Conservation (phyloP, 2,329 filamentous ascomycete genomes). For the Penicillium sclerotiorum region DNA sequence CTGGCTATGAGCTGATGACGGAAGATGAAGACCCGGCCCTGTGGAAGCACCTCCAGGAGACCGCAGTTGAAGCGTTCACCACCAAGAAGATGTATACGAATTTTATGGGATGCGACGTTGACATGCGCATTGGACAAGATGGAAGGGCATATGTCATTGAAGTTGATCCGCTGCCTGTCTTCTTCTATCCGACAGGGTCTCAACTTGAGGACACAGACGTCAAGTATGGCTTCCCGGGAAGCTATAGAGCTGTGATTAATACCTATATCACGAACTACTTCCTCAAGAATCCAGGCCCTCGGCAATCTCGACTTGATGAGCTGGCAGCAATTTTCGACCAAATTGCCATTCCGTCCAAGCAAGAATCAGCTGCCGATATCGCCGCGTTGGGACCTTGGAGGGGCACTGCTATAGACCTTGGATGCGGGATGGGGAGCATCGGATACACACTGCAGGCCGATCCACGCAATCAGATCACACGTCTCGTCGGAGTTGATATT, state of each 20-base stretch:
- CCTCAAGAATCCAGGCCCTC: constrained; percentile 3
- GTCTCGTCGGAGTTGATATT: constrained; percentile 11
- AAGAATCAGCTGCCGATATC: neutral
- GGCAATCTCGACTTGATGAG: neutral
- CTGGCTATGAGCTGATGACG: constrained; percentile 15
- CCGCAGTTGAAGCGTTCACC: constrained; percentile 22
- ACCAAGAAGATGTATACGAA: constrained; percentile 18
- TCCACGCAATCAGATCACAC: constrained; percentile 5
- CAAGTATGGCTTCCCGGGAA: constrained; percentile 19
- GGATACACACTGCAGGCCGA: constrained; percentile 18
- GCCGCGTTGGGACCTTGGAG: neutral
- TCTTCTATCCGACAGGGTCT: constrained; percentile 19
- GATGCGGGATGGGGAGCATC: constrained; percentile 22
- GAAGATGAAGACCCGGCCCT: constrained; percentile 19
- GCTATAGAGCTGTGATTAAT: constrained; percentile 22
- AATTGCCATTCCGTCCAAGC: neutral
- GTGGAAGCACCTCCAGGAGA: constrained; percentile 22
- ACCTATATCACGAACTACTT: constrained; percentile 26
- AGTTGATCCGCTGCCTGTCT: constrained; percentile 26
- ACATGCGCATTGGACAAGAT: constrained; percentile 21
- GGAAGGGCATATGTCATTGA: constrained; percentile 25
- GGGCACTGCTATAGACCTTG: constrained; percentile 23
- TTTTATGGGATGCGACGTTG: constrained; percentile 26
- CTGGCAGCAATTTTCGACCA: constrained; percentile 3
- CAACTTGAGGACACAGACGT: constrained; percentile 19